These are phyloP conservation scores for Lipomyces lipofer DNA, from an alignment of 805 yeast genomes.

Conservation along the genomic window DNA sequence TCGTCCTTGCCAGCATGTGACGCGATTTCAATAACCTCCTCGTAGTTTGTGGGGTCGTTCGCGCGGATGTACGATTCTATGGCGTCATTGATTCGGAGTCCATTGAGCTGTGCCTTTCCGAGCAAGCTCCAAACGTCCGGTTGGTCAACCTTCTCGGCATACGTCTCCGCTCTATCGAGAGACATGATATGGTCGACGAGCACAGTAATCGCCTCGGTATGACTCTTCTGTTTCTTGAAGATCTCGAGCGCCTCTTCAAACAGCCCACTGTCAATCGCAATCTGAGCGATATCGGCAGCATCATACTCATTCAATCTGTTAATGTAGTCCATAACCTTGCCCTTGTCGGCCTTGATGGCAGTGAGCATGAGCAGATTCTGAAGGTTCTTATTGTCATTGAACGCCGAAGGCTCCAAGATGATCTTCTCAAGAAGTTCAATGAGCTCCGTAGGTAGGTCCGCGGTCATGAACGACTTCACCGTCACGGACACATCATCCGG, in stretches of 20 bases:
- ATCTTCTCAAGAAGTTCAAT: constrained; percentile 94
- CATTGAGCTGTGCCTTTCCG: constrained; percentile 94
- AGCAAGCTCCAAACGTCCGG: constrained; percentile 92
- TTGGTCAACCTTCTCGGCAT: constrained; percentile 83
- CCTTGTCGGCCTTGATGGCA: constrained; percentile 91
- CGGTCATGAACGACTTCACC: constrained; percentile 94
- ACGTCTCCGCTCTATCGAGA: constrained; percentile 89
- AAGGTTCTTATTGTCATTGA: constrained; percentile 89
- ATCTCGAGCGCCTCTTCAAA: constrained; percentile 93
- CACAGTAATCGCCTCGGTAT: constrained; percentile 80
- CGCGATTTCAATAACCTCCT: constrained; percentile 89
- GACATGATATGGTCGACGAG: constrained; percentile 91
- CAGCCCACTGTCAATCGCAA: constrained; percentile 84
- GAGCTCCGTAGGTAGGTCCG: constrained; percentile 87
- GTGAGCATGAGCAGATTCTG: constrained; percentile 92
- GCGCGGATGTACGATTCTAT: constrained; percentile 90
- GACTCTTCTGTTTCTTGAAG: constrained; percentile 78
- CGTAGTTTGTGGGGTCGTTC: constrained; percentile 84
- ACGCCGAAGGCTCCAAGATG: constrained; percentile 95
- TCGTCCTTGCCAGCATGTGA: constrained; percentile 96
- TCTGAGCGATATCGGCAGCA: constrained; percentile 89
- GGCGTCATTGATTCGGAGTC: constrained; percentile 87
- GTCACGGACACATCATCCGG: constrained; percentile 93
- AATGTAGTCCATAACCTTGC: constrained; percentile 77
- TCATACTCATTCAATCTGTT: constrained; percentile 90